Evolutionary conservation across 352 stramenopile genomes (phyloP).

Genomic region (Globisporangium camurandrum): DNA sequence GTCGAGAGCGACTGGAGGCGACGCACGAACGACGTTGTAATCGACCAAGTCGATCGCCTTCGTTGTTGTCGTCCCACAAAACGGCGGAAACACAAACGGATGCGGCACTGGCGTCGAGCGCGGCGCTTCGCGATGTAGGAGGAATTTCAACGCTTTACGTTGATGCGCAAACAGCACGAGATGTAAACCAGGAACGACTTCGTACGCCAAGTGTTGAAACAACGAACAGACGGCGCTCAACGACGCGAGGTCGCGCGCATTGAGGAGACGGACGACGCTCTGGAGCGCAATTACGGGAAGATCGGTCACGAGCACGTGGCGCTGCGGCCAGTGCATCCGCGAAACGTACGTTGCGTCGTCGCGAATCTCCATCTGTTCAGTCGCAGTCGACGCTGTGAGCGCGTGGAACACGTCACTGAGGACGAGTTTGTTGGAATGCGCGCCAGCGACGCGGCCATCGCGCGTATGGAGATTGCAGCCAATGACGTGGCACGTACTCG

Average conservation of each 20-base stretch:
- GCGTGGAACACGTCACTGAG: slow-evolving; percentile 67
- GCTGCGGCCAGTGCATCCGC: slow-evolving; percentile 29
- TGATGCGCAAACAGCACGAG: slow-evolving; percentile 74
- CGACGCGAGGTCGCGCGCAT: slow-evolving; percentile 46
- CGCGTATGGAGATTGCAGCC: slow-evolving; percentile 46
- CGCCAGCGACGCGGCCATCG: slow-evolving; percentile 2
- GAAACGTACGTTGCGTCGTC: slow-evolving; percentile 52
- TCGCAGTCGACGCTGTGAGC: slow-evolving; percentile 46
- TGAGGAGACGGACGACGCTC: slow-evolving; percentile 47
- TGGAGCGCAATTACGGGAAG: slow-evolving; percentile 53
- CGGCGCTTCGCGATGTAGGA: slow-evolving; percentile 58
- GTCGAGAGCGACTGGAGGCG: slow-evolving; percentile 20
- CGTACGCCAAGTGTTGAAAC: slow-evolving; percentile 78
- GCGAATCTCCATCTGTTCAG: slow-evolving; percentile 60
- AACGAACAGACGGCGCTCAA: slow-evolving; percentile 57
- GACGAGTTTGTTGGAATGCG: slow-evolving; percentile 22
- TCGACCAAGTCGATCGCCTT: slow-evolving; percentile 60
- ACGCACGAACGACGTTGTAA: slow-evolving; percentile 18
- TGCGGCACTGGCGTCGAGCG: slow-evolving; percentile 18
- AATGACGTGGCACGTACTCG: slow-evolving; percentile 57
- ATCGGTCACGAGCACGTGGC: slow-evolving; percentile 51
- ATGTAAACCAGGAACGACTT: slow-evolving; percentile 70
- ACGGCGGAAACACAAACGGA: slow-evolving; percentile 42
- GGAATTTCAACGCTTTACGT: slow-evolving; percentile 66
- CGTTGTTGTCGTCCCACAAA: slow-evolving; percentile 2